phyloP scores from a whole-genome alignment of 208 protist genomes.

The Jaenimonas drosophilae region DNA sequence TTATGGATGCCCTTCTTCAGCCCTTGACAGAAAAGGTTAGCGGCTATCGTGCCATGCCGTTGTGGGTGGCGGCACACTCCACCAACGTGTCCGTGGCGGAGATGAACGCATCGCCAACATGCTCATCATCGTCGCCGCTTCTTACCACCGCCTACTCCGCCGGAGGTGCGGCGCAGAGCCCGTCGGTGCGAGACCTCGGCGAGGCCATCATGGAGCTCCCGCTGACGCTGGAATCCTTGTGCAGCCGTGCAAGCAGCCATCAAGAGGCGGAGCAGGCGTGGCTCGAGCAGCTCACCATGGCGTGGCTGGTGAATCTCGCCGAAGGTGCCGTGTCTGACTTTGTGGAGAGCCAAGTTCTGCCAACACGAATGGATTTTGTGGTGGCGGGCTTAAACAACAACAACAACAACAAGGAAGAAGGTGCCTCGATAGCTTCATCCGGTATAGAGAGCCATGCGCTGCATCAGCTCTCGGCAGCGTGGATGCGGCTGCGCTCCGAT shows the following conservation, averaged over 20 bases:
- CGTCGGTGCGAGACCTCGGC: slow-evolving; percentile 48
- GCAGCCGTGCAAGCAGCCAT: neutral
- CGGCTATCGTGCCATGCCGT: no score
- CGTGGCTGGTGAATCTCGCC: slow-evolving; percentile 62
- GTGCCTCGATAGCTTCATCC: no score
- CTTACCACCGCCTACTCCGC: no score
- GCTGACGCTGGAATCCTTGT: slow-evolving; percentile 48
- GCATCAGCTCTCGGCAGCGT: slow-evolving; percentile 14
- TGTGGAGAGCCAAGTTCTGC: slow-evolving; percentile 38
- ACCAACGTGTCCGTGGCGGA: no score
- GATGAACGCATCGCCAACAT: no score
- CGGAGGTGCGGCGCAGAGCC: slow-evolving; percentile 30
- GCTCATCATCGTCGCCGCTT: no score
- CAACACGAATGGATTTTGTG: slow-evolving; percentile 21
- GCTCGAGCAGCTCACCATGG: slow-evolving; percentile 29
- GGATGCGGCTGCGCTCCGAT: slow-evolving; percentile 58
- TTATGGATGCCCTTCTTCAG: no score
- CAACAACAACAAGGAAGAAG: neutral
- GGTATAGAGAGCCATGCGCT: neutral
- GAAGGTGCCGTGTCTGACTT: slow-evolving; percentile 32
- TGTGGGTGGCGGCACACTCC: no score
- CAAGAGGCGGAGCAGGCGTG: slow-evolving; percentile 4
- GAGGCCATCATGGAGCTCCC: slow-evolving; percentile 80
- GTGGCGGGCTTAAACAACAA: neutral
- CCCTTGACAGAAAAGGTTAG: no score